A percentile compares a stretch with the other conserved stretches of the same genome.
phyloP scores from a whole-genome alignment of 495 filamentous ascomycete genomes.

The Trichoderma gamsii region DNA sequence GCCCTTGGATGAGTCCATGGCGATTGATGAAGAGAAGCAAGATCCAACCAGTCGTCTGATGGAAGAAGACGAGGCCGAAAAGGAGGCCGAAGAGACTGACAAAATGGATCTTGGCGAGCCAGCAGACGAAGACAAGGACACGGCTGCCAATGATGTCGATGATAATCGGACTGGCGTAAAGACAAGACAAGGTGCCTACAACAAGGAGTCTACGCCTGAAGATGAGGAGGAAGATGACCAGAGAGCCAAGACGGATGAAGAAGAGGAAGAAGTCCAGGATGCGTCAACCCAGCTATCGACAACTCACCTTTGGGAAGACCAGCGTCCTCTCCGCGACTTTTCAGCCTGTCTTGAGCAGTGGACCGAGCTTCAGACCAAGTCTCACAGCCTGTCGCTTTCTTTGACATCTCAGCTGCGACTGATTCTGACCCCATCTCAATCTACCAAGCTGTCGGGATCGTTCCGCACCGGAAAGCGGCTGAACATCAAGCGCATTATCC shows the following conservation, averaged over 20 bases:
- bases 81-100: slow-evolving; percentile 50
- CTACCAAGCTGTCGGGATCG: slow-evolving; percentile 92
- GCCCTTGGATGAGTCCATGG: slow-evolving; percentile 77
- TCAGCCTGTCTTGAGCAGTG: slow-evolving; percentile 72
- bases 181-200: slow-evolving; percentile 43
- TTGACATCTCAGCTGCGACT: slow-evolving; percentile 91
- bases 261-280: slow-evolving; percentile 58
- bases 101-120: slow-evolving; percentile 43
- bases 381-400: slow-evolving; percentile 76
- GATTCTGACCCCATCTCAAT: slow-evolving; percentile 87
- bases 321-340: slow-evolving; percentile 33
- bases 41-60: slow-evolving; percentile 44
- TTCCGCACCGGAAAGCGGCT: slow-evolving; percentile 97
- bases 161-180: slow-evolving; percentile 40
- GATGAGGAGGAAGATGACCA: slow-evolving; percentile 29
- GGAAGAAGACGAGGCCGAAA: slow-evolving; percentile 41
- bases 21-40: slow-evolving; percentile 64
- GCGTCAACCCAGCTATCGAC: slow-evolving; percentile 68
- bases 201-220: slow-evolving; percentile 23
- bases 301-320: slow-evolving; percentile 55
- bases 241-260: slow-evolving; percentile 27
- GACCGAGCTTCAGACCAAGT: slow-evolving; percentile 74
- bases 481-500: slow-evolving; percentile 98
- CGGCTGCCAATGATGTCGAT: slow-evolving; percentile 29
- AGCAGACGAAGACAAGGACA: slow-evolving; percentile 36